Percentiles rank a stretch among this genome's conserved stretches.
Evolutionary conservation across 2,329 filamentous ascomycete genomes (phyloP).

Genomic region (Colletotrichum sp.): DNA sequence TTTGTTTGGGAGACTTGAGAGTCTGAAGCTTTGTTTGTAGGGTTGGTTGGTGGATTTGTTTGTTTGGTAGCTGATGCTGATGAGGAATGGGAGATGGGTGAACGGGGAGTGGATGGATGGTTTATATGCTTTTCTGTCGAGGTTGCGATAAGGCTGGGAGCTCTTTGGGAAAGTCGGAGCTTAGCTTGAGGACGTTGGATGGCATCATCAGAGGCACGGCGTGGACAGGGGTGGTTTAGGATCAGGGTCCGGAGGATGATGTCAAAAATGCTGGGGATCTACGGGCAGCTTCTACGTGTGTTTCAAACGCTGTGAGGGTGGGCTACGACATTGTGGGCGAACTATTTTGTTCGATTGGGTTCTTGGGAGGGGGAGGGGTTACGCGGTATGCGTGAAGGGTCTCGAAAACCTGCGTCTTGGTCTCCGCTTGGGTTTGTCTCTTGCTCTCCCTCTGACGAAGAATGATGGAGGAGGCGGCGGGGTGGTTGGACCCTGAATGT

Average conservation of each 20-base stretch:
- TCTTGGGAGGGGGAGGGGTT: not conserved
- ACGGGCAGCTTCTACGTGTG: not conserved
- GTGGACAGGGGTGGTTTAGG: not conserved
- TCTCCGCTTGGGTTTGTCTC: not conserved
- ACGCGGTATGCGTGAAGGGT: constrained; percentile 12
- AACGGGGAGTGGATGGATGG: not conserved
- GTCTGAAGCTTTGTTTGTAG: not conserved
- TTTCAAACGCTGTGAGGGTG: not conserved
- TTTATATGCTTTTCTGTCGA: constrained; percentile 16
- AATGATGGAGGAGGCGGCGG: not conserved
- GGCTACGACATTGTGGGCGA: not conserved
- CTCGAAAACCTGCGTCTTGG: constrained; percentile 13
- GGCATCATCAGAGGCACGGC: constrained; percentile 12
- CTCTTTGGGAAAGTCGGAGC: not conserved
- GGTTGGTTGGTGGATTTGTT: not conserved
- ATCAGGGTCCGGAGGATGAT: constrained; percentile 12
- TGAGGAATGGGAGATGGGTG: not conserved
- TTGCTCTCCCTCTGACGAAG: not conserved
- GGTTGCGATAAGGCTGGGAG: not conserved
- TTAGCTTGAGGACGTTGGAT: not conserved
- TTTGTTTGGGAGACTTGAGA: constrained; percentile 5
- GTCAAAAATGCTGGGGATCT: constrained; percentile 13
- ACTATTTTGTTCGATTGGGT: not conserved
- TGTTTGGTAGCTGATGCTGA: constrained; percentile 8
- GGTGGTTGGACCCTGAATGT: not conserved